Evolutionary conservation across 192 early-diverging fungal species (phyloP).

Genomic region (Backusella australiensis): DNA sequence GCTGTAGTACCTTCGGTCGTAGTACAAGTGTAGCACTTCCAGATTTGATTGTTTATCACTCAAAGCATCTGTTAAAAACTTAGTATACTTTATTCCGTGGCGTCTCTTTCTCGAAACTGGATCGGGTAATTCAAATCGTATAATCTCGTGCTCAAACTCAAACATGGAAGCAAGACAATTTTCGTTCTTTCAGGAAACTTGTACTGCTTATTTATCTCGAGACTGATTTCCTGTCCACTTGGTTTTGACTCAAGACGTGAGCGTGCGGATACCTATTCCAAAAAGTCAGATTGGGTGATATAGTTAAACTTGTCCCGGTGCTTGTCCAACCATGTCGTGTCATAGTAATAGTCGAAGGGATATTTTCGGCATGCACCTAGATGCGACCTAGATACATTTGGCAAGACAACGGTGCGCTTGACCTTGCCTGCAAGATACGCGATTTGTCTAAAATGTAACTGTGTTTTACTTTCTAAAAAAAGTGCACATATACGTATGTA

Average conservation of each 20-base stretch:
- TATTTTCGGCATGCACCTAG: conserved; percentile 29
- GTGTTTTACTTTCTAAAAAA: conserved; percentile 39
- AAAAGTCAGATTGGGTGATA: conserved; percentile 29
- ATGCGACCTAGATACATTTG: conserved; percentile 41
- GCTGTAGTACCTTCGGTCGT: conserved; percentile 25
- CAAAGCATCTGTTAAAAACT: not conserved
- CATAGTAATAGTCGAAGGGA: conserved; percentile 37
- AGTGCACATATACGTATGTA: not conserved
- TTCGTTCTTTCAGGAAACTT: not conserved
- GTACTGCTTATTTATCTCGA: not conserved
- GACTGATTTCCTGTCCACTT: conserved; percentile 20
- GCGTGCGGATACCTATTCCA: conserved; percentile 21
- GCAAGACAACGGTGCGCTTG: conserved; percentile 36
- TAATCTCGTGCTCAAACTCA: conserved; percentile 12
- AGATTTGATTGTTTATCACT: not conserved
- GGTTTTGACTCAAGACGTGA: not conserved
- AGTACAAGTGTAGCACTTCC: conserved; percentile 32
- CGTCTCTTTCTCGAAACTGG: not conserved
- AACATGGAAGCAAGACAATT: conserved; percentile 30
- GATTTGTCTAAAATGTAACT: conserved; percentile 40
- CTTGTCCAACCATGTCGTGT: conserved; percentile 27
- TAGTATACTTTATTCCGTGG: not conserved
- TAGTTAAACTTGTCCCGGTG: conserved; percentile 24
- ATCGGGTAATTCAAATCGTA: not conserved
- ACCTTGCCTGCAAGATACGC: conserved; percentile 26